Evolutionary conservation across 225 moss, liverwort and hornwort species (phyloP), one percentile per base, ranked within the genome.

Genomic region (Sphagnum contortum): DNA sequence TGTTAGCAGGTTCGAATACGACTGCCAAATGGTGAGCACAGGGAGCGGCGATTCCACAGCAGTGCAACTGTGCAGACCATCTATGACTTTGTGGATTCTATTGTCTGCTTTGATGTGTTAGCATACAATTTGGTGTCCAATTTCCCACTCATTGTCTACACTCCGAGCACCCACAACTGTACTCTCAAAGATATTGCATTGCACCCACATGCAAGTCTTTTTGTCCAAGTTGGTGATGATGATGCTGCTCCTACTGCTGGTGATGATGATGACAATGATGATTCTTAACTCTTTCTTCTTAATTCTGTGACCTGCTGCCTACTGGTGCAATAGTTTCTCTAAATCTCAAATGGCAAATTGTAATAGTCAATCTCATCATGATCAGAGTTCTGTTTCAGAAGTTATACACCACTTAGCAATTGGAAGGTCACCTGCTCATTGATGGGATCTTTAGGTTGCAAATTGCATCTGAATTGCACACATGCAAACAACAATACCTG

Each of bases 61-160:
- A 70, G 71, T 51, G 79, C 79, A 0, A 71, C 48, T 2, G 76
- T 94, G 44, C 89, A 85, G n/a, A 81, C 74, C 67, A 70, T 94
- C 0, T 94, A 94, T 61, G 91, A 94, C 66, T 91, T 81, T 5
- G 89, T 88, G 0, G 89, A 94, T 63, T 87, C 89, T 13, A 71
- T 94, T 6, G 65, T 79, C 73, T 87, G 83, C 76, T 86, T 91
- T 4, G 67, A 94, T 29, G 70, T 74, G 10, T 83, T 77, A 4
- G 80, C 79, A 5, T 94, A 87, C 54, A 88, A 52, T 48, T 80
- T 94, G 68, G 72, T 94, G 11, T 91, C 91, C 4, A 80, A 74
- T 76, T 94, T 91, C 69, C 94, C 94, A 0, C 68, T 70, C 66
- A 79, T 73, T 63, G 87, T 91, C 0, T 94, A 89, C 62, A 81